Conservation (phyloP, 768 basidiomycete genomes). For the Myochromella boudieri region DNA sequence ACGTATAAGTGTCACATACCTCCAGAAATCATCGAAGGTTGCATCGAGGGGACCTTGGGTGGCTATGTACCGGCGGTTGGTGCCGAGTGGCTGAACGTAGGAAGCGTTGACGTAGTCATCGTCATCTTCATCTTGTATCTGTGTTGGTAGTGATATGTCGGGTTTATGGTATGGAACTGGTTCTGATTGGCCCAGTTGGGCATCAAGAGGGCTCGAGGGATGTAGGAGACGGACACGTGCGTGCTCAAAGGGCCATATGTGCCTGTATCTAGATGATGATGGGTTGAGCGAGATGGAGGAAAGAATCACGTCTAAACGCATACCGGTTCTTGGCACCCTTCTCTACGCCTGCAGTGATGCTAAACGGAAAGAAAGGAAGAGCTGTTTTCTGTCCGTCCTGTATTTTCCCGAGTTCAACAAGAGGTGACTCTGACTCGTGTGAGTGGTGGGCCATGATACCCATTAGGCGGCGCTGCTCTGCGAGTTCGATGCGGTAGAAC, state of each 20-base stretch:
- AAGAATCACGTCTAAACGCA: constrained; percentile 10
- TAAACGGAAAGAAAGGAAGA: constrained; percentile 67
- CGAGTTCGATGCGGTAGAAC: constrained; percentile 90
- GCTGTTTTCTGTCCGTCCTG: constrained; percentile 12
- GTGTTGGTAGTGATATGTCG: too few species aligned
- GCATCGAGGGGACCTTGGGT: constrained; percentile 93
- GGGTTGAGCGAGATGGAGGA: background rate
- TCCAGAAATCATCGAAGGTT: constrained; percentile 94
- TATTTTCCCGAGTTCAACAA: constrained; percentile 10
- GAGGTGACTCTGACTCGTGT: constrained; percentile 44
- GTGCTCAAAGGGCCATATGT: constrained; percentile 98
- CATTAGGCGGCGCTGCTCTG: constrained; percentile 86
- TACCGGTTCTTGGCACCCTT: constrained; percentile 92
- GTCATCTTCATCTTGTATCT: constrained; percentile 1
- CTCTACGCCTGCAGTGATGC: constrained; percentile 94
- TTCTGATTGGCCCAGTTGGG: background rate
- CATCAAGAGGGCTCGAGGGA: background rate
- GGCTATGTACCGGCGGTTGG: constrained; percentile 84
- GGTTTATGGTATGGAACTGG: too few species aligned
- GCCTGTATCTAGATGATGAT: constrained; percentile 65
- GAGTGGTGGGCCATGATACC: constrained; percentile 92
- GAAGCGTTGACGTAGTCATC: constrained; percentile 97
- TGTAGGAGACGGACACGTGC: constrained; percentile 77
- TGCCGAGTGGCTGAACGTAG: constrained; percentile 84
- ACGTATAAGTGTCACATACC: constrained; percentile 47